Conservation (phyloP, 2,329 filamentous ascomycete genomes). For the Xylariales sp. region DNA sequence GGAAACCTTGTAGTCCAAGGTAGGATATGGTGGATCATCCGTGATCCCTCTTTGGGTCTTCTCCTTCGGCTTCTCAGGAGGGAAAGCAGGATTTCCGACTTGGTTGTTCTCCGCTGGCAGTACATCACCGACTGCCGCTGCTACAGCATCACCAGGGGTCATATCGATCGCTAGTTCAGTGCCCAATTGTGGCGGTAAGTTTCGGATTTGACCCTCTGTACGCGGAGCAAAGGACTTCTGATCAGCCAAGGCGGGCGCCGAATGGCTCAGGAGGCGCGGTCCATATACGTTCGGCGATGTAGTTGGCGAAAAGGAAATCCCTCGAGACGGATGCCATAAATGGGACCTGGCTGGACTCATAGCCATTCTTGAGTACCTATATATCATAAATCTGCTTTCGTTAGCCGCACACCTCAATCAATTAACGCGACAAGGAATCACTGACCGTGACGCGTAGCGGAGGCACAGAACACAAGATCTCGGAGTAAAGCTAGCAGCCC, state of each 20-base stretch:
- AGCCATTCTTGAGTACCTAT: slow-evolving; percentile 18
- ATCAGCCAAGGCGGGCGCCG: slow-evolving; percentile 8
- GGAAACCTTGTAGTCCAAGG: slow-evolving; percentile 39
- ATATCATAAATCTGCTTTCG: slow-evolving; percentile 1
- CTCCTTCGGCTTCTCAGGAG: neutral
- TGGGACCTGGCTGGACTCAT: slow-evolving; percentile 22
- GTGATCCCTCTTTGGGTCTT: slow-evolving; percentile 9
- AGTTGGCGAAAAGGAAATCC: slow-evolving; percentile 26
- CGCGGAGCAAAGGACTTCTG: neutral
- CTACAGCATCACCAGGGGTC: neutral
- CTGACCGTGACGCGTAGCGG: slow-evolving; percentile 2
- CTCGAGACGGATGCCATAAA: slow-evolving; percentile 29
- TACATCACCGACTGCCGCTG: neutral
- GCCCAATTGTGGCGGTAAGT: neutral
- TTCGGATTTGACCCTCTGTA: neutral
- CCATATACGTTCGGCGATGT: neutral
- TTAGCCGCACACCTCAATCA: neutral
- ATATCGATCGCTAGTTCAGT: neutral
- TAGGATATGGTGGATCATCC: slow-evolving; percentile 14
- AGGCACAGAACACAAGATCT: slow-evolving; percentile 17
- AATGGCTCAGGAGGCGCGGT: slow-evolving; percentile 11
- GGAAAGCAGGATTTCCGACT: neutral
- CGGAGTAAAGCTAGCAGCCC: slow-evolving; percentile 25
- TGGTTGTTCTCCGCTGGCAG: neutral
- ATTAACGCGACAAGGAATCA: slow-evolving; percentile 6